phyloP scores from a whole-genome alignment of 108 stramenopile genomes.

The Bacterosira constricta region DNA sequence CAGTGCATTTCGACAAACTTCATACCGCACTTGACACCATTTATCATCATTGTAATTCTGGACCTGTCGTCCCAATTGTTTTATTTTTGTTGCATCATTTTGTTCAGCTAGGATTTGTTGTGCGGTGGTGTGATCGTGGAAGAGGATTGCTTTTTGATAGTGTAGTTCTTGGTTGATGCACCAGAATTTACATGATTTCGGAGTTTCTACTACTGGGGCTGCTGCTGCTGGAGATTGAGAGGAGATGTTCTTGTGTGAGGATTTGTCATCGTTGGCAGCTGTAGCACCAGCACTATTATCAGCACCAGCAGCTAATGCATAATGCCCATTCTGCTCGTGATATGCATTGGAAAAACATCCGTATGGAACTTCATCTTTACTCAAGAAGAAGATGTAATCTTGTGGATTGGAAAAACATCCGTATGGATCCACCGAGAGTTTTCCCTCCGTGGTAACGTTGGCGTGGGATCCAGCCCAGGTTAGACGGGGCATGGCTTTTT shows the following conservation, averaged over 20 bases:
- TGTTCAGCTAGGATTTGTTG: slow-evolving; percentile 21
- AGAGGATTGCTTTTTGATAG: slow-evolving; percentile 29
- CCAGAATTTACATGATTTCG: slow-evolving; percentile 14
- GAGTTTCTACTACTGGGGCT: background rate
- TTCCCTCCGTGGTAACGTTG: background rate
- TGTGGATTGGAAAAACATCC: slow-evolving; percentile 5
- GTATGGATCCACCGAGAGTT: too few relatives aligned
- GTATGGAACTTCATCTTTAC: slow-evolving; percentile 29
- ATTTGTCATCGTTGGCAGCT: too few relatives aligned
- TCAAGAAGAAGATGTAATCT: slow-evolving; percentile 32
- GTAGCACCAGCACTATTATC: too few relatives aligned
- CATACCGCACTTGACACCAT: slow-evolving; percentile 31
- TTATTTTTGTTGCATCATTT: slow-evolving; percentile 26
- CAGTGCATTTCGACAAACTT: slow-evolving; percentile 34
- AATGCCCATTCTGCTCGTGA: slow-evolving; percentile 12
- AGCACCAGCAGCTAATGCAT: too few relatives aligned
- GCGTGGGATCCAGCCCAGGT: too few relatives aligned
- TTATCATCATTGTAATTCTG: slow-evolving; percentile 34
- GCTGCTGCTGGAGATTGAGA: too few relatives aligned
- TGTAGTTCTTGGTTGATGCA: slow-evolving; percentile 45
- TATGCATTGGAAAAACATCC: slow-evolving; percentile 41
- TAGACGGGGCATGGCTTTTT: too few relatives aligned
- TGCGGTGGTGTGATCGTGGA: slow-evolving; percentile 26
- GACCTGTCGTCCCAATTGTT: slow-evolving; percentile 31
- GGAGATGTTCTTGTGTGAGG: too few relatives aligned